Evolutionary conservation across 768 basidiomycete genomes (phyloP).

Genomic region (Epithele typhae): DNA sequence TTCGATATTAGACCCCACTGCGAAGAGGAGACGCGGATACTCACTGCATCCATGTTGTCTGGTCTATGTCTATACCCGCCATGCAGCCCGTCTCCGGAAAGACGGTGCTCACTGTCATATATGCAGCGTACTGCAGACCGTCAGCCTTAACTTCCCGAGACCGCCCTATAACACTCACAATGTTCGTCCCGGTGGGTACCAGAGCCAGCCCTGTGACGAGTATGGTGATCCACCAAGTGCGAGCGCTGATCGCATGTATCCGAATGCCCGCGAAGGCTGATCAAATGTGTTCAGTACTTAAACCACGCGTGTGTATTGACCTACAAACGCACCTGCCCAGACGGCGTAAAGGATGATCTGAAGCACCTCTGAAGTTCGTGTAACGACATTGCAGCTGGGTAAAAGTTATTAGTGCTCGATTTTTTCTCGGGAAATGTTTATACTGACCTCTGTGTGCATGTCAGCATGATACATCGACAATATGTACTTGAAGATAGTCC

Average conservation of each 20-base stretch:
- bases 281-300: no score
- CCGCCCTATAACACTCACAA: neutral
- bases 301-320: no score
- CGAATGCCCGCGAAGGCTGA: constrained; percentile 12
- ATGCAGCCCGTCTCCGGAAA: neutral
- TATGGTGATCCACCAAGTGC: neutral
- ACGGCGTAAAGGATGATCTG: constrained; percentile 6
- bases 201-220: constrained; percentile 8
- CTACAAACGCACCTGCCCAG: constrained; percentile 13
- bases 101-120: neutral
- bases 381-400: constrained; percentile 5
- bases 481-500: no score
- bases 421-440: no score
- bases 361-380: neutral
- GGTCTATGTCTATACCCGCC: neutral
- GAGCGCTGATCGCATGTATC: constrained; percentile 8
- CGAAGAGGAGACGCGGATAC: neutral
- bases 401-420: no score
- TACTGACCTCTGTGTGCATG: no score
- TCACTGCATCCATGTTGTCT: neutral
- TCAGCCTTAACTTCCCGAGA: neutral
- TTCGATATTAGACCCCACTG: no score
- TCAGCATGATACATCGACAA: no score
- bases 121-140: neutral
- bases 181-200: constrained; percentile 9